Evolutionary conservation across 2,329 filamentous ascomycete species (phyloP).

Genomic region (Fusarium concolor): DNA sequence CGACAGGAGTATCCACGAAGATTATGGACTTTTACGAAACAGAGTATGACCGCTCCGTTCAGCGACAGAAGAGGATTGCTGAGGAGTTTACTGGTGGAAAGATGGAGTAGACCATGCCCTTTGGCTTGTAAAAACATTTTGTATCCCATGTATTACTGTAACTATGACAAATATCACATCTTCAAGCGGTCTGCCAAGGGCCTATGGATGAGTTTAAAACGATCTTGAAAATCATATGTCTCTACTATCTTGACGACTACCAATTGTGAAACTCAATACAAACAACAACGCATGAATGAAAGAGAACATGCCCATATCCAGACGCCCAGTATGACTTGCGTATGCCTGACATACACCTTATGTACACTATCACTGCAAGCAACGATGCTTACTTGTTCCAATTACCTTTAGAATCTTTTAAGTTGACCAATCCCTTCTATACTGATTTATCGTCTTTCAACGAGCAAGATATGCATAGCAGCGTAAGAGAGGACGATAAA

Average conservation of each 20-base stretch:
- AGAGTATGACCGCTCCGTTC: conserved; percentile 59
- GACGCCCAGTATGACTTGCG: conserved; percentile 29
- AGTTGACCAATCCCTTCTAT: conserved; percentile 10
- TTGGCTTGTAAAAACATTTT: conserved; percentile 44
- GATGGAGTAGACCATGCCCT: conserved; percentile 55
- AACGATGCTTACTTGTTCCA: neutral
- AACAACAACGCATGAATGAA: conserved; percentile 1
- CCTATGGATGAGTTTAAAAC: neutral
- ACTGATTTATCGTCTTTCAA: conserved; percentile 74
- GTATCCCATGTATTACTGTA: conserved; percentile 44
- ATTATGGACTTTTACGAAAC: conserved; percentile 53
- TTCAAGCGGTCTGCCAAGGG: conserved; percentile 8
- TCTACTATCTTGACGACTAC: conserved; percentile 7
- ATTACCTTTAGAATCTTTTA: conserved; percentile 7
- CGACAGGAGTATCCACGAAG: conserved; percentile 51
- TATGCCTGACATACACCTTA: neutral
- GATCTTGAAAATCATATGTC: neutral
- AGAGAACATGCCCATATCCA: conserved; percentile 7
- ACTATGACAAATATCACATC: conserved; percentile 29
- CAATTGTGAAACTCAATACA: conserved; percentile 5
- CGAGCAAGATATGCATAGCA: conserved; percentile 92
- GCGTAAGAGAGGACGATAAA: conserved; percentile 91
- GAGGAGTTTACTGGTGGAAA: conserved; percentile 71
- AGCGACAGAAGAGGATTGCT: conserved; percentile 66
- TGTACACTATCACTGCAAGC: conserved; percentile 8